Percentiles rank a stretch among this genome's conserved stretches.
phyloP scores from a whole-genome alignment of 2,329 filamentous ascomycete genomes.

The Colletotrichum noveboracense region DNA sequence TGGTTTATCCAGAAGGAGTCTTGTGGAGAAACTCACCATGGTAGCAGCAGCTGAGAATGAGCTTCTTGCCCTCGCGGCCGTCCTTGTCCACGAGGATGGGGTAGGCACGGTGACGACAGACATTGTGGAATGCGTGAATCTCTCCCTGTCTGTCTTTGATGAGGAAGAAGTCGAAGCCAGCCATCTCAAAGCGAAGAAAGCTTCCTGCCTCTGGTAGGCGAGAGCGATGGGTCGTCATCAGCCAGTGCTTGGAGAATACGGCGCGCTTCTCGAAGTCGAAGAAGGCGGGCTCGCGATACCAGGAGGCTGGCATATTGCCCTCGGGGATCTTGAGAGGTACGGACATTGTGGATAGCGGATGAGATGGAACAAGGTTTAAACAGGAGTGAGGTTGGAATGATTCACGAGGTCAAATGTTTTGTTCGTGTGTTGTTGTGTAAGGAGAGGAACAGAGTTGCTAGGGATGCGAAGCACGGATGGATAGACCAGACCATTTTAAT shows the following conservation, averaged over 20 bases:
- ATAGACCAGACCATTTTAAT: background rate
- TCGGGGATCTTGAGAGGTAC: background rate
- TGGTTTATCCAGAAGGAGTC: background rate
- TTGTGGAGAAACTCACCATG: background rate
- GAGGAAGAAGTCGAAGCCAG: constrained; percentile 22
- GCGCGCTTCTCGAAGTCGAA: constrained; percentile 43
- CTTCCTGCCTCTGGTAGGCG: constrained; percentile 17
- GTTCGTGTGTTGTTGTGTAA: background rate
- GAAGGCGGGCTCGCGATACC: constrained; percentile 32
- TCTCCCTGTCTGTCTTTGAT: constrained; percentile 20
- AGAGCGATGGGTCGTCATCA: constrained; percentile 27
- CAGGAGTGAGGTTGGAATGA: background rate
- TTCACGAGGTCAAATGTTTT: background rate
- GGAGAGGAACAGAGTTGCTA: background rate
- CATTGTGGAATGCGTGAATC: constrained; percentile 22
- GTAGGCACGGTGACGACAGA: constrained; percentile 23
- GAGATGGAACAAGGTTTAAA: no score
- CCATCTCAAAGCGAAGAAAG: constrained; percentile 19
- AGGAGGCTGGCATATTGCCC: constrained; percentile 24
- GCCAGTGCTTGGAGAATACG: constrained; percentile 41
- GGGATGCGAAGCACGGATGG: background rate
- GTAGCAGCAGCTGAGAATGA: background rate
- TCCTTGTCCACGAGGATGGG: constrained; percentile 21
- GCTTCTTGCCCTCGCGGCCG: background rate
- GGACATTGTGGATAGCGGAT: background rate